Evolutionary conservation across 1,284 basidiomycete species (phyloP).

Genomic region (Agroathelia rolfsii): DNA sequence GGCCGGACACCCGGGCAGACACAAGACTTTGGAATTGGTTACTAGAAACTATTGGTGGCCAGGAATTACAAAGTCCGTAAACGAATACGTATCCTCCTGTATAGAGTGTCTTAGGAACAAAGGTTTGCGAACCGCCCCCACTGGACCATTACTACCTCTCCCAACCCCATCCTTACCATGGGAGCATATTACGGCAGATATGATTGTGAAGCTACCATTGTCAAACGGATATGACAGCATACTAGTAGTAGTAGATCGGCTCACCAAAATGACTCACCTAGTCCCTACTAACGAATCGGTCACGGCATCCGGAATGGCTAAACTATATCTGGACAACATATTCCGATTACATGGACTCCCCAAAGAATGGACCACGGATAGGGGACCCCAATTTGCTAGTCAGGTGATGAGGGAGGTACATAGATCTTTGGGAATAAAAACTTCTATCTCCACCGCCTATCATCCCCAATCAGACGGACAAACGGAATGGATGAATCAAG

Average conservation of each 20-base stretch:
- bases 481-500: slow-evolving; percentile 20
- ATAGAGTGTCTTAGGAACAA: slow-evolving; percentile 19
- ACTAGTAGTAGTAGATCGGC: slow-evolving; percentile 26
- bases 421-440: slow-evolving; percentile 5
- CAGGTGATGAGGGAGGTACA: slow-evolving; percentile 18
- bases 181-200: too few relatives aligned
- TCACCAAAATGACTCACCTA: slow-evolving; percentile 28
- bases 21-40: slow-evolving; percentile 20
- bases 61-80: slow-evolving; percentile 14
- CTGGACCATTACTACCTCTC: slow-evolving; percentile 7
- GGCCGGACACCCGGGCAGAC: slow-evolving; percentile 26
- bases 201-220: too few relatives aligned
- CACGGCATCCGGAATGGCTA: slow-evolving; percentile 10
- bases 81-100: slow-evolving; percentile 19
- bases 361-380: slow-evolving; percentile 16
- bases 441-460: slow-evolving; percentile 18
- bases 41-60: slow-evolving; percentile 24
- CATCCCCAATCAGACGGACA: slow-evolving; percentile 26
- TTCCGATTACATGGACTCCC: slow-evolving; percentile 16
- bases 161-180: too few relatives aligned
- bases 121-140: slow-evolving; percentile 4
- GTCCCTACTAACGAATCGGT: slow-evolving; percentile 17
- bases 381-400: slow-evolving; percentile 17
- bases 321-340: slow-evolving; percentile 14
- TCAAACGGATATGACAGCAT: too few relatives aligned